Base-by-base conservation (phyloP, 257 asterid species). In the Plectranthus barbatus region DNA sequence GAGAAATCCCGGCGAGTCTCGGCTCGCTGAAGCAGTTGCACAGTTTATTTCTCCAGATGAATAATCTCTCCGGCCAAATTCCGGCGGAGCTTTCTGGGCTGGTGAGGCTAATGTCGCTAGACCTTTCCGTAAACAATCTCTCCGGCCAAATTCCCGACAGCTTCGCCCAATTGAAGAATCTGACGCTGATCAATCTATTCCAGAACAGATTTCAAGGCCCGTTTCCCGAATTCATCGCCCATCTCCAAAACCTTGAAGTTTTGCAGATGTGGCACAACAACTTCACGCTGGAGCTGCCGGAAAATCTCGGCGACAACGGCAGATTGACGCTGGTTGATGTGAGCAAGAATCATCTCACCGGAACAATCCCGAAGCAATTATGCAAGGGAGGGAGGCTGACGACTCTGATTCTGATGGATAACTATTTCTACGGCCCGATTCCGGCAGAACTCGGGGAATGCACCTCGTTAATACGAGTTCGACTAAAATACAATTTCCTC, bases 241-340 rank as follows among this genome's bases (percentile, higher is more conserved):
- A 81, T 34, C 81, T 84, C 5, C 94, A 87, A 0, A 78, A 83
- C 66, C 94, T 89, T 4, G 91, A 86, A 23, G 80, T 76, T 46
- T 59, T 89, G 17, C 84, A 84, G 33, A 64, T 84, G 15, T 89
- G 93, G 93, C 71, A 72, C 15, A 89, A 89, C 68, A 84, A 89
- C 59, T 89, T 89, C 80, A 89, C 97, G 6, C 68, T 86, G 0
- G 79, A 65, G 19, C 57, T 89, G 52, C 97, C 97, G 8, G 82
- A 77, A 26, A 83, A 81, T 64, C 90, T 89, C 0, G 97, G 95
- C 8, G 50, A 65, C 24, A 89, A 66, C 2, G 83, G 86, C 19
- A 80, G 67, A 54, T 17, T 89, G 46, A 6, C 14, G 7, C 42
- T 48, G 9, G 69, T 89, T 2, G 97, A 89, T 20, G 84, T 86